Conservation (phyloP, 495 filamentous ascomycete genomes). For the Penicilliopsis zonata region DNA sequence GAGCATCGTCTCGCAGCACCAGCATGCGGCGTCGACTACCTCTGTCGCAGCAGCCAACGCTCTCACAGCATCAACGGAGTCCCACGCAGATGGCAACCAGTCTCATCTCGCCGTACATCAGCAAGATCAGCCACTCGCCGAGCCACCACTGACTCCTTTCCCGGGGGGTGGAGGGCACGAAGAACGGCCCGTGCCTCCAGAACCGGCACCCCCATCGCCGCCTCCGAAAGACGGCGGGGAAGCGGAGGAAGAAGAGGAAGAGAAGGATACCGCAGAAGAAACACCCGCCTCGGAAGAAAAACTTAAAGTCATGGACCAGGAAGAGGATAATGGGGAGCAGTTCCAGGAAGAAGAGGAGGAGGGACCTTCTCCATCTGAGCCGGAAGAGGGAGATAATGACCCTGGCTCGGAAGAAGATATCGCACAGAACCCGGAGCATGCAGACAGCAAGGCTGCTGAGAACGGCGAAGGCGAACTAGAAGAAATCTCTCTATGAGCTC, state of each 20-base stretch:
- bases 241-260: constrained; percentile 6
- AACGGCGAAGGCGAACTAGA: constrained; percentile 29
- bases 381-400: constrained; percentile 5
- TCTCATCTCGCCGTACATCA: constrained; percentile 8
- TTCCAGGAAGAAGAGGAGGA: constrained; percentile 1
- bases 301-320: not conserved
- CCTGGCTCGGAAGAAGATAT: constrained; percentile 11
- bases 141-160: constrained; percentile 33
- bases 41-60: constrained; percentile 9
- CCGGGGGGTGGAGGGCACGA: constrained; percentile 22
- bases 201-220: constrained; percentile 17
- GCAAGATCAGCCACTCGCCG: constrained; percentile 12
- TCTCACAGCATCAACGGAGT: constrained; percentile 8
- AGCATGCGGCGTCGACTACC: constrained; percentile 26
- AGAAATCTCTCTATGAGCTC: constrained; percentile 31
- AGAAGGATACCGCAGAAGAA: constrained; percentile 2
- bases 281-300: not conserved
- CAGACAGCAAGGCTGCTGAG: constrained; percentile 22
- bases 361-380: not conserved
- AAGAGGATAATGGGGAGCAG: not conserved
- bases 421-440: constrained; percentile 3
- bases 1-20: constrained; percentile 24
- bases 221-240: constrained; percentile 27
- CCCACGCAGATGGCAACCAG: constrained; percentile 12
- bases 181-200: constrained; percentile 2